A percentile compares a stretch with the other conserved stretches of the same genome.
These are phyloP conservation scores for Priceomyces medius DNA, from an alignment of 805 yeast genomes.

Conservation along the genomic window DNA sequence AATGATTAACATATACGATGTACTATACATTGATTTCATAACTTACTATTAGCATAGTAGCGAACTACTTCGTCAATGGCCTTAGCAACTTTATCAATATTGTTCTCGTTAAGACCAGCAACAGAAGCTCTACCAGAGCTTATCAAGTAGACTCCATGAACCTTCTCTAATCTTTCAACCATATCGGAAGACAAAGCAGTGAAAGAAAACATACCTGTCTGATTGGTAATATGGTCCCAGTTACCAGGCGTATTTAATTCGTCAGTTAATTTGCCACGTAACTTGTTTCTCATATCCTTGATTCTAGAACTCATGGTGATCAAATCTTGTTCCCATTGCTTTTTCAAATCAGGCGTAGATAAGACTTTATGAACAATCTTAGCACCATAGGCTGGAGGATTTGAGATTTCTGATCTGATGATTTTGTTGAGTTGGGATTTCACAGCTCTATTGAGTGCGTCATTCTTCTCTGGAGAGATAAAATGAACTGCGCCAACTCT, in stretches of 20 bases:
- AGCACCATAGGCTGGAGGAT: slow-evolving; percentile 95
- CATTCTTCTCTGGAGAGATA: slow-evolving; percentile 46
- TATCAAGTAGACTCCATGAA: slow-evolving; percentile 81
- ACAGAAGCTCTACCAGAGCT: slow-evolving; percentile 87
- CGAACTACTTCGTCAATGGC: slow-evolving; percentile 78
- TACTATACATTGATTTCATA: slow-evolving; percentile 10
- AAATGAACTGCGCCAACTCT: slow-evolving; percentile 92
- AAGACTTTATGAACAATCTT: slow-evolving; percentile 80
- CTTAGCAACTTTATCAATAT: slow-evolving; percentile 74
- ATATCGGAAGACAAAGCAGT: slow-evolving; percentile 81
- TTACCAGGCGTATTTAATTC: slow-evolving; percentile 75
- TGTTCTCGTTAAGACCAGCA: slow-evolving; percentile 84
- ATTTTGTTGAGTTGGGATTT: slow-evolving; percentile 72
- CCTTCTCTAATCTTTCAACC: slow-evolving; percentile 70
- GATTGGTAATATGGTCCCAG: slow-evolving; percentile 89
- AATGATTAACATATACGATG: slow-evolving; percentile 2
- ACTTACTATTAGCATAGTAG: slow-evolving; percentile 23
- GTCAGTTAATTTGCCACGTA: slow-evolving; percentile 56
- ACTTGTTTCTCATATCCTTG: slow-evolving; percentile 67
- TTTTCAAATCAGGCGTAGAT: slow-evolving; percentile 60
- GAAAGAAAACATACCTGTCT: slow-evolving; percentile 96
- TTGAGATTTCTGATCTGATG: slow-evolving; percentile 83
- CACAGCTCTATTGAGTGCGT: slow-evolving; percentile 53
- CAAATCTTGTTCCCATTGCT: slow-evolving; percentile 84
- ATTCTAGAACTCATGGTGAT: slow-evolving; percentile 86